Conservation (phyloP, 2,329 filamentous ascomycete species). For the Setomelanomma holmii region DNA sequence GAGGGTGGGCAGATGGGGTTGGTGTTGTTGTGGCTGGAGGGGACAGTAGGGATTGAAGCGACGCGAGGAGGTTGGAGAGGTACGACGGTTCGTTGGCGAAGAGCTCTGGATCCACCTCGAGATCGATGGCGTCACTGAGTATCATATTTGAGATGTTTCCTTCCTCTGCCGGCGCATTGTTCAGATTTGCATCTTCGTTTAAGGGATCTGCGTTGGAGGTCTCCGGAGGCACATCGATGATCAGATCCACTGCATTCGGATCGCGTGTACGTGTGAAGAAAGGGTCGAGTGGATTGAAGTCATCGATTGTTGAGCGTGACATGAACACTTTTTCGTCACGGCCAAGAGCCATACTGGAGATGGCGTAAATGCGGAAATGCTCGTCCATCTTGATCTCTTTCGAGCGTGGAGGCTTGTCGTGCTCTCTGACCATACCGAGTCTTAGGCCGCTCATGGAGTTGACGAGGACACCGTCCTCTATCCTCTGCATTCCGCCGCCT, state of each 20-base stretch:
- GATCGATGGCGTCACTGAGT: constrained; percentile 26
- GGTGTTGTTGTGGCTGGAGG: constrained; percentile 25
- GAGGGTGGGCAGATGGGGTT: constrained; percentile 11
- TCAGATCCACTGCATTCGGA: constrained; percentile 73
- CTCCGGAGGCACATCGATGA: constrained; percentile 62
- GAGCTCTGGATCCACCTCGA: constrained; percentile 33
- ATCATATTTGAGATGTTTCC: constrained; percentile 34
- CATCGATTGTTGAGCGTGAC: constrained; percentile 69
- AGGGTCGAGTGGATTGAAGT: constrained; percentile 79
- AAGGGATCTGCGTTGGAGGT: constrained; percentile 24
- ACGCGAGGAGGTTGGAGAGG: constrained; percentile 44
- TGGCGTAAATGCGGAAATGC: constrained; percentile 76
- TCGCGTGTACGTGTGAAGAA: constrained; percentile 83
- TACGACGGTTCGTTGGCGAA: constrained; percentile 38
- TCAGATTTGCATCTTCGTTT: constrained; percentile 26
- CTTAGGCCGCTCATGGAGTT: constrained; percentile 67
- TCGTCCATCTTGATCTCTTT: constrained; percentile 38
- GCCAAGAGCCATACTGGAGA: constrained; percentile 82
- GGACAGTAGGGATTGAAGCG: constrained; percentile 45
- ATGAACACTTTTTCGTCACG: constrained; percentile 88
- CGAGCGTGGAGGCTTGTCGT: constrained; percentile 51
- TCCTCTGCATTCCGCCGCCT: constrained; percentile 61
- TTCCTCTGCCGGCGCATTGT: constrained; percentile 28
- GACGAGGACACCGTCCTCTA: constrained; percentile 65
- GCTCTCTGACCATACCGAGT: constrained; percentile 72